A percentile compares a stretch with the other conserved stretches of the same genome.
Evolutionary conservation across 495 filamentous ascomycete species (phyloP).

Genomic region (Letharia lupina): DNA sequence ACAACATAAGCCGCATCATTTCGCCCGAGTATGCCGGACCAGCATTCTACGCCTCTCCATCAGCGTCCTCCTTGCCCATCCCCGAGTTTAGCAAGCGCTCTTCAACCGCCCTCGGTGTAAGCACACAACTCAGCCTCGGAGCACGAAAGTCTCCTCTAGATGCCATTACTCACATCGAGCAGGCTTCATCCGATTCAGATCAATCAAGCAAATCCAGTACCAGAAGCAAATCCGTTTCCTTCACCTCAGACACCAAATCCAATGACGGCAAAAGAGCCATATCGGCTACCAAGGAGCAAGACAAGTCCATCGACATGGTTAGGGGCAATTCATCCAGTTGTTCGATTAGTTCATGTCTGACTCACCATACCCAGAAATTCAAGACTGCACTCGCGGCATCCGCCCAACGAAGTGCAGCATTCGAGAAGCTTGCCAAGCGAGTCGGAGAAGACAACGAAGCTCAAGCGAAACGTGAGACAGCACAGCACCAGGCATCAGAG

Average conservation of each 20-base stretch:
- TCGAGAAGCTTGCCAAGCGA: background rate
- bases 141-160: background rate
- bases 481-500: background rate
- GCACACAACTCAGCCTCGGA: background rate
- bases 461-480: background rate
- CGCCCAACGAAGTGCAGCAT: background rate
- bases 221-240: background rate
- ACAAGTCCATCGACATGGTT: background rate
- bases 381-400: background rate
- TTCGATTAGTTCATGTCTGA: background rate
- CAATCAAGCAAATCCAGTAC: background rate
- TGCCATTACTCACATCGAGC: background rate
- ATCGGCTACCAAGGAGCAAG: background rate
- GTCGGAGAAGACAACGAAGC: background rate
- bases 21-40: background rate
- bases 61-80: background rate
- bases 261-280: background rate
- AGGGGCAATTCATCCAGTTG: background rate
- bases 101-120: background rate
- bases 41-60: background rate
- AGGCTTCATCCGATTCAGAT: background rate
- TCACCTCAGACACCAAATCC: background rate
- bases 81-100: background rate
- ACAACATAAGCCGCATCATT: background rate
- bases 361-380: background rate